Percentiles rank a stretch among this genome's conserved stretches.
These are phyloP conservation scores for Beauveria australis DNA, from an alignment of 2,329 filamentous ascomycete genomes.

Conservation along the genomic window DNA sequence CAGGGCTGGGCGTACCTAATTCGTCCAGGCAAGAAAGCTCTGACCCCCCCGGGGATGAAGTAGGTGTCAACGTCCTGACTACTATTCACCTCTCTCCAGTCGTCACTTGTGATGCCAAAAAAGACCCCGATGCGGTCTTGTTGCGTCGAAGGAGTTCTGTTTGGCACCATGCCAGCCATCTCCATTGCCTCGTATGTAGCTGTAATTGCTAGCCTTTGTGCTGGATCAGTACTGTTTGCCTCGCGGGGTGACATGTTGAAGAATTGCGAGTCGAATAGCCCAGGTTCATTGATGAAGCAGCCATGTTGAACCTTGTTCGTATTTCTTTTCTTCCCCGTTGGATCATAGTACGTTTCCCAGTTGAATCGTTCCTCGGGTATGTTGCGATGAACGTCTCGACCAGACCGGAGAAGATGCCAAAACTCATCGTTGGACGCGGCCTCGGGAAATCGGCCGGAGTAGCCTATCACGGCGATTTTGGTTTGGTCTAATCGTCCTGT, in stretches of 20 bases:
- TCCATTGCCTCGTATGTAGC: slow-evolving; percentile 63
- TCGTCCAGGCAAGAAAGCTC: slow-evolving; percentile 44
- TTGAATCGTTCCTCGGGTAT: slow-evolving; percentile 57
- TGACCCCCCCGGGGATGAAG: slow-evolving; percentile 40
- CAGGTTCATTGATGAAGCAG: slow-evolving; percentile 49
- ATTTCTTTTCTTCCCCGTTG: slow-evolving; percentile 49
- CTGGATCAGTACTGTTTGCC: slow-evolving; percentile 58
- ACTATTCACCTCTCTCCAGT: slow-evolving; percentile 71
- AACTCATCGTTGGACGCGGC: slow-evolving; percentile 31
- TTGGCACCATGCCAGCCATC: slow-evolving; percentile 60
- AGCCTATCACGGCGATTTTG: slow-evolving; percentile 76
- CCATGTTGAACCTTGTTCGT: neutral
- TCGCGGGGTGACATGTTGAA: slow-evolving; percentile 77
- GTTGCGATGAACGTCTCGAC: slow-evolving; percentile 56
- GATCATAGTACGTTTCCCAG: slow-evolving; percentile 49
- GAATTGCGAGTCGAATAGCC: slow-evolving; percentile 65
- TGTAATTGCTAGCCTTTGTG: slow-evolving; percentile 54
- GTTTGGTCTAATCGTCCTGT: slow-evolving; percentile 13
- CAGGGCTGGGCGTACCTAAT: slow-evolving; percentile 34
- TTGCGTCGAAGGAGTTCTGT: slow-evolving; percentile 55
- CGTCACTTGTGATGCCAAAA: slow-evolving; percentile 69
- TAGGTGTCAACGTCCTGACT: slow-evolving; percentile 57
- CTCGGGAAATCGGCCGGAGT: slow-evolving; percentile 36
- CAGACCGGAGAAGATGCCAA: slow-evolving; percentile 61
- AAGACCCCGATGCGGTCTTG: slow-evolving; percentile 57